A percentile compares a stretch with the other conserved stretches of the same genome.
Conservation (phyloP, 2,329 filamentous ascomycete species). For the Aspergillus caelatus region DNA sequence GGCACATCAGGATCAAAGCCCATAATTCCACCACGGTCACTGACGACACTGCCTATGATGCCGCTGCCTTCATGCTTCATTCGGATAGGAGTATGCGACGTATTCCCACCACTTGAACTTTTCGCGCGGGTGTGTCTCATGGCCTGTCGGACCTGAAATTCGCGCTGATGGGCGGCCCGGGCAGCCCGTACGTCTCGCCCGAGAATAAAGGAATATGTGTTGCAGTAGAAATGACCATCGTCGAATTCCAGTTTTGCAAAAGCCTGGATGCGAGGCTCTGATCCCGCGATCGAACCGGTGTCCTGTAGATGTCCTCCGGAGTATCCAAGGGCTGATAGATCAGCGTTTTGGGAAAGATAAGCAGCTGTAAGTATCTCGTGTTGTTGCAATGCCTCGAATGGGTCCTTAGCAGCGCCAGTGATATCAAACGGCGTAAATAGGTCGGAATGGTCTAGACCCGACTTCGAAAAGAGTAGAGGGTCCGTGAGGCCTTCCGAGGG, state of each 20-base stretch:
- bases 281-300: slow-evolving; percentile 41
- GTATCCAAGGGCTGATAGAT: slow-evolving; percentile 40
- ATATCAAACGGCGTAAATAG: slow-evolving; percentile 41
- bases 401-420: slow-evolving; percentile 33
- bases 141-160: slow-evolving; percentile 45
- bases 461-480: slow-evolving; percentile 36
- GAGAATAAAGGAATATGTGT: slow-evolving; percentile 64
- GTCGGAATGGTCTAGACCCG: slow-evolving; percentile 33
- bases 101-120: slow-evolving; percentile 49
- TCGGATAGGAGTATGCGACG: slow-evolving; percentile 48
- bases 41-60: slow-evolving; percentile 55
- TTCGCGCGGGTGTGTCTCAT: slow-evolving; percentile 46
- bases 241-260: slow-evolving; percentile 67
- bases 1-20: slow-evolving; percentile 49
- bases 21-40: slow-evolving; percentile 60
- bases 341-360: slow-evolving; percentile 40
- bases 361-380: slow-evolving; percentile 44
- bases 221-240: slow-evolving; percentile 68
- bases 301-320: slow-evolving; percentile 31
- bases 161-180: slow-evolving; percentile 49
- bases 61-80: slow-evolving; percentile 48
- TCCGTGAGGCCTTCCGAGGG: slow-evolving; percentile 36
- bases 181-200: slow-evolving; percentile 62
- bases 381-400: slow-evolving; percentile 42
- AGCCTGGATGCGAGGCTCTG: slow-evolving; percentile 55